Percentiles rank a stretch among this genome's conserved stretches.
Evolutionary conservation across 2,329 filamentous ascomycete genomes (phyloP).

Genomic region (Cercospora citrullina): DNA sequence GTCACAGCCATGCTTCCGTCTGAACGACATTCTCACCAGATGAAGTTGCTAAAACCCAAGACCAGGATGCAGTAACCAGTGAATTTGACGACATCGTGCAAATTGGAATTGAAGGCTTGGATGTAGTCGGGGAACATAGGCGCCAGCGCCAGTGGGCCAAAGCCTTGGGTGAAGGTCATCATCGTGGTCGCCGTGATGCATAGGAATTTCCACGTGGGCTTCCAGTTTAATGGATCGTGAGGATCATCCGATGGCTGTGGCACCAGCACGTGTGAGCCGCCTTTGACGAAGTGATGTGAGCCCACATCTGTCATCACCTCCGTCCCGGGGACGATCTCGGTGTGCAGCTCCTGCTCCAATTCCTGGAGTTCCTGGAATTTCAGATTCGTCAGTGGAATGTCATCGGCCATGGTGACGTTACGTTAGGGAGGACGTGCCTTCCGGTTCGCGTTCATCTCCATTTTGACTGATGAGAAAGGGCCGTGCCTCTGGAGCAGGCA

Average conservation of each 20-base stretch:
- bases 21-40: conserved; percentile 49
- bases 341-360: conserved; percentile 55
- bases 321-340: conserved; percentile 58
- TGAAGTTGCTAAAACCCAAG: conserved; percentile 61
- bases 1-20: neutral
- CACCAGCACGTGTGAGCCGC: conserved; percentile 50
- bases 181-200: conserved; percentile 50
- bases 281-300: conserved; percentile 64
- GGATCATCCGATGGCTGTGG: conserved; percentile 52
- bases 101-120: conserved; percentile 51
- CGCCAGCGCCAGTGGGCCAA: conserved; percentile 57
- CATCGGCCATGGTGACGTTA: conserved; percentile 10
- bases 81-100: conserved; percentile 53
- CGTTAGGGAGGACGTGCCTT: conserved; percentile 16
- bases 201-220: conserved; percentile 49
- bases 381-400: conserved; percentile 23
- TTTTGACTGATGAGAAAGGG: conserved; percentile 11
- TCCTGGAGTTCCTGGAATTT: conserved; percentile 45
- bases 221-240: conserved; percentile 49
- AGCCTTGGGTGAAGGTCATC: conserved; percentile 55
- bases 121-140: conserved; percentile 63
- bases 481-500: conserved; percentile 2
- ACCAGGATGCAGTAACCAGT: conserved; percentile 59
- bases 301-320: conserved; percentile 64
- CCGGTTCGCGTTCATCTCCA: conserved; percentile 28